Evolutionary conservation across 2,329 filamentous ascomycete species (phyloP), one percentile per base, ranked within the genome.

Genomic region (Niveomyces coronatus): DNA sequence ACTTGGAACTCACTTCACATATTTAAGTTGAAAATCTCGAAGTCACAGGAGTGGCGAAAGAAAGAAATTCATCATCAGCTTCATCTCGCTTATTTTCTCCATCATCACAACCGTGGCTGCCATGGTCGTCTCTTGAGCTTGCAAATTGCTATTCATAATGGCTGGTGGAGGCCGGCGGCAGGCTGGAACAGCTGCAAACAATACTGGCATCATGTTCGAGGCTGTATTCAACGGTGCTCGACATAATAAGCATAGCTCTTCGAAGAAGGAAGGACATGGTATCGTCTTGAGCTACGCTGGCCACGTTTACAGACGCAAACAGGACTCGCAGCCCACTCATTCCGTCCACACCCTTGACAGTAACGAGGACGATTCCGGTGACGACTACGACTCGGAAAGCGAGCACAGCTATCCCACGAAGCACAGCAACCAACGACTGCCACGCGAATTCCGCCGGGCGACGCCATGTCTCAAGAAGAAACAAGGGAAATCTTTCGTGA

Each of bases 281-380:
- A 24, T 39, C 19, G 32, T 31, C 3, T 10, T 39, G 26, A 24
- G 37, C 8, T 39, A 39, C 15, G 26, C 23, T 4, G 37, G 37
- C 8, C 31, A 39, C 17, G 26, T 30, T 5, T 39, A 39, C 31
- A 28, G 23, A 5, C 37, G 29, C 33, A 23, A 28, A 4, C 15
- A 20, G 13, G 29, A 37, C 18, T 28, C 33, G 8, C 28, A 18
- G 11, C 33, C 29, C 3, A 16, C 33, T 11, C 35, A 35, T 15
- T 42, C 40, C 5, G 33, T 38, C 33, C 28, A 35, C 19, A 36
- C 33, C 31, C 39, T 37, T 28, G n/a, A 39, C 28, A 39, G 19
- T 9, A 40, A 44, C 16, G 38, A 43, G 9, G 39, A 40, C 10
- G 42, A 46, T 13, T 20, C 42, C 15, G 39, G 35, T 17, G 32